Conservation (phyloP, 2,329 filamentous ascomycete genomes). For the Nemania serpens region DNA sequence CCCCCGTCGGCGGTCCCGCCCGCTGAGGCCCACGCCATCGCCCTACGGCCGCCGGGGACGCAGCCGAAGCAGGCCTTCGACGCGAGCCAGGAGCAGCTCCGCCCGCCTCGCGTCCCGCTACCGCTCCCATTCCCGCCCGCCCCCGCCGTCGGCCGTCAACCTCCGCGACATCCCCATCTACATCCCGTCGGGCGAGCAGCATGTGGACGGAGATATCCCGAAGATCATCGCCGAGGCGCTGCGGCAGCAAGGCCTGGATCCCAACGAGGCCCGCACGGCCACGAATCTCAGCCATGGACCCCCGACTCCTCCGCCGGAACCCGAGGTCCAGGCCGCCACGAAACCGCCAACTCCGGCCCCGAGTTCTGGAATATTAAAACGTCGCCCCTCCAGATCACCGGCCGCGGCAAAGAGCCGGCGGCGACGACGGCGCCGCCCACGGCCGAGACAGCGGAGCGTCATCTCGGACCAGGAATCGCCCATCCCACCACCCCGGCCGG, state of each 20-base stretch:
- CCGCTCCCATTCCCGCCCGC: constrained; percentile 13
- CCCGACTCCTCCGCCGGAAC: constrained; percentile 13
- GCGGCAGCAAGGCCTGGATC: constrained; percentile 7
- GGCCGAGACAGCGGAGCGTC: constrained; percentile 4
- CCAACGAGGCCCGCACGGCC: constrained; percentile 8
- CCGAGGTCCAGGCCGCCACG: not conserved
- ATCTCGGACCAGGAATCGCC: constrained; percentile 9
- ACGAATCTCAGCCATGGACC: constrained; percentile 1
- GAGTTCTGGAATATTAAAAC: not conserved
- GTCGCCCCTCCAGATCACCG: constrained; percentile 17
- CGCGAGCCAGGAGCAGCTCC: constrained; percentile 20
- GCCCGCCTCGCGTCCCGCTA: constrained; percentile 1
- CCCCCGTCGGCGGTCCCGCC: constrained; percentile 7
- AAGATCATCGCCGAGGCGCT: constrained; percentile 18
- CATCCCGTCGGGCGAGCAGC: constrained; percentile 10
- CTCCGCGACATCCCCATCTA: constrained; percentile 19
- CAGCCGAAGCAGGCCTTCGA: constrained; percentile 17
- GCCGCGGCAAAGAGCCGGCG: constrained; percentile 15
- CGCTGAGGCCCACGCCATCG: not conserved
- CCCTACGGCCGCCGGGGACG: constrained; percentile 11
- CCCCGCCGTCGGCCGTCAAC: constrained; percentile 3
- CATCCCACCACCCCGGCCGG: constrained; percentile 18
- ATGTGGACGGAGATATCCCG: constrained; percentile 10
- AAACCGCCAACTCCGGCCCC: not conserved
- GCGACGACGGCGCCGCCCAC: constrained; percentile 11